These are phyloP conservation scores for Dunaliella salina DNA, from an alignment of 163 green algal species.

Conservation along the genomic window DNA sequence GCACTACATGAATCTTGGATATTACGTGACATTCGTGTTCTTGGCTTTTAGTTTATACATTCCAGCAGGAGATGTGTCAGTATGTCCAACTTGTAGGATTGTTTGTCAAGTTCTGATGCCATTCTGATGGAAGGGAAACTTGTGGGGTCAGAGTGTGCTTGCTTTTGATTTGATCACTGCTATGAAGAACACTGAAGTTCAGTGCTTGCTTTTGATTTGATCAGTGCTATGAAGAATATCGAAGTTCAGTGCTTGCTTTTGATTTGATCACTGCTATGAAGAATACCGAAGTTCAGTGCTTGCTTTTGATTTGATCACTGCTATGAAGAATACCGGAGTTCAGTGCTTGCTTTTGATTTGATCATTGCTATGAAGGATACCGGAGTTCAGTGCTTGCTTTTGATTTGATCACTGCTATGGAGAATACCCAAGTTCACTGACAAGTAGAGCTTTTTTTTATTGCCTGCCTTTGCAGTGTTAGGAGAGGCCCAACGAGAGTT, in stretches of 20 bases:
- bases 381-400: background rate
- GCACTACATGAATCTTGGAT: too few relatives aligned
- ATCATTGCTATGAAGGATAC: background rate
- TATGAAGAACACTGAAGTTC: too few relatives aligned
- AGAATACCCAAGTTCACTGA: background rate
- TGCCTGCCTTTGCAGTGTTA: conserved; percentile 51
- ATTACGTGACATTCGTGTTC: too few relatives aligned
- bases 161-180: too few relatives aligned
- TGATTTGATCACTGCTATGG: background rate
- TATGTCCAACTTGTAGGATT: too few relatives aligned
- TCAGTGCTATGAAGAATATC: background rate
- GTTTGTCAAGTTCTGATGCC: too few relatives aligned
- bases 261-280: background rate
- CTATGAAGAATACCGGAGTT: background rate
- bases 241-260: background rate
- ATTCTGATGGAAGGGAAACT: too few relatives aligned
- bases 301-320: background rate
- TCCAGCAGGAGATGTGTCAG: too few relatives aligned
- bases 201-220: background rate
- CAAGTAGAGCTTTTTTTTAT: background rate
- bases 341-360: background rate
- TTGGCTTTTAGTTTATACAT: too few relatives aligned
- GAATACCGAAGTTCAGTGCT: background rate
- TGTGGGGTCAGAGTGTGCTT: background rate
- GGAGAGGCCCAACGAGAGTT: conserved; percentile 74